Conservation (phyloP, 169 alveolate genomes). For the Toxoplasma gondii region DNA sequence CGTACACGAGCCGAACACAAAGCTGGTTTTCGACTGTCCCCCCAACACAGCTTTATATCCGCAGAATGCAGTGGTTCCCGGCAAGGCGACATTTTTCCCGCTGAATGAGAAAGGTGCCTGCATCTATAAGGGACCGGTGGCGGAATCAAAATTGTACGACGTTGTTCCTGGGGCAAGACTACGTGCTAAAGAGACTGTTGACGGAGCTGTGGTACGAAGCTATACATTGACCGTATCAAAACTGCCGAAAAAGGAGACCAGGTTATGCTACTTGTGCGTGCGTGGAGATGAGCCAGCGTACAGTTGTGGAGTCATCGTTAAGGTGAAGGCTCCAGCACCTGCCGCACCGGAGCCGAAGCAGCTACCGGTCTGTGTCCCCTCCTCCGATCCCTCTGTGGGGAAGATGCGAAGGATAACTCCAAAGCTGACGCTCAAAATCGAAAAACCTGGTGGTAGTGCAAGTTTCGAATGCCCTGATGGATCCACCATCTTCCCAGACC, state of each 20-base stretch:
- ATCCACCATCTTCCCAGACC: constrained; percentile 27
- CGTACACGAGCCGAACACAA: background rate
- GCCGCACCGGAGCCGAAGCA: background rate
- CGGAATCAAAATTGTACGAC: background rate
- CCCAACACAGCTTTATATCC: background rate
- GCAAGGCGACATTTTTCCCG: background rate
- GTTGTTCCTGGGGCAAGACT: background rate
- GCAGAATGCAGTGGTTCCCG: background rate
- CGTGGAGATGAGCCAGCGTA: background rate
- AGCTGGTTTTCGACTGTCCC: background rate
- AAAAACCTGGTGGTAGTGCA: background rate
- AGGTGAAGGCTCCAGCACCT: background rate
- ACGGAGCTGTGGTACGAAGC: background rate
- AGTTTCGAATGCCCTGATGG: background rate
- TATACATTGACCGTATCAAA: background rate
- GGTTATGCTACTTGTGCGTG: background rate
- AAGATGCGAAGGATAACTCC: background rate
- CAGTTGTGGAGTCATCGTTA: constrained; percentile 6
- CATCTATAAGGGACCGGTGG: background rate
- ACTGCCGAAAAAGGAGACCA: background rate
- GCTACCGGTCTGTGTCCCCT: background rate
- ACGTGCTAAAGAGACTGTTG: background rate
- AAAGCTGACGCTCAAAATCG: background rate
- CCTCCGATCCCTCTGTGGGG: background rate
- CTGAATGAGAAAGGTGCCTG: background rate